Evolutionary conservation across 371 early-diverging fungal species (phyloP), one percentile per base, ranked within the genome.

Genomic region (Encephalitozoon romaleae): DNA sequence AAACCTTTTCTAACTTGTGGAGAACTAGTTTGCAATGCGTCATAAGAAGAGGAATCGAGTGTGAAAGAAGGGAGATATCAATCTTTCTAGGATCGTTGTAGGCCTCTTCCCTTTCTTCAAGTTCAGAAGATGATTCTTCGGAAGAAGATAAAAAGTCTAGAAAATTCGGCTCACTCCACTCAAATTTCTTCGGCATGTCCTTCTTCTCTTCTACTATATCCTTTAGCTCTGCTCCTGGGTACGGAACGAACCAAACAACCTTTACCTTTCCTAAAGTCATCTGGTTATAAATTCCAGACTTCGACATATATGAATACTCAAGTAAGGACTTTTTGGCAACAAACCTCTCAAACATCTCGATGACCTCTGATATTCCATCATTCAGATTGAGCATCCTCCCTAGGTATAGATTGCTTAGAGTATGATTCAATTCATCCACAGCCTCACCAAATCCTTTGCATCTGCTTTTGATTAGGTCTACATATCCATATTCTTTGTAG

Each of bases 201-300:
- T 73, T 77, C 30, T 67, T 78, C 12, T 72, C 63, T 55, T 72
- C 72, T n/a, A 76, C 30, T 34, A 74, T 32, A 9, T 77, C 78
- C 18, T 53, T 41, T 11, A 81, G 30, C 53, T 34, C 55, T 18
- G 32, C 41, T 2, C 55, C 53, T 21, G 68, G 74, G 38, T 77
- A 81, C 28, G 78, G 78, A 68, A 53, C 49, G 21, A 69, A 26
- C 78, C 78, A 81, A 11, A 73, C 43, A 23, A 81, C 78, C 12
- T 21, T 34, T 38, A 77, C 68, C 39, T 65, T 72, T 30, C 77
- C 65, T 26, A 81, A n/a, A 15, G 47, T 65, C 4, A 74, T 45
- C 65, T 65, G 41, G 43, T 72, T 73, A 45, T 71, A 81, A 26
- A 81, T 63, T 1, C 81, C 81, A 6, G 68, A 63, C 30, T 30